Conservation (phyloP, 1,284 basidiomycete genomes). For the Ceratobasidium sp. region DNA sequence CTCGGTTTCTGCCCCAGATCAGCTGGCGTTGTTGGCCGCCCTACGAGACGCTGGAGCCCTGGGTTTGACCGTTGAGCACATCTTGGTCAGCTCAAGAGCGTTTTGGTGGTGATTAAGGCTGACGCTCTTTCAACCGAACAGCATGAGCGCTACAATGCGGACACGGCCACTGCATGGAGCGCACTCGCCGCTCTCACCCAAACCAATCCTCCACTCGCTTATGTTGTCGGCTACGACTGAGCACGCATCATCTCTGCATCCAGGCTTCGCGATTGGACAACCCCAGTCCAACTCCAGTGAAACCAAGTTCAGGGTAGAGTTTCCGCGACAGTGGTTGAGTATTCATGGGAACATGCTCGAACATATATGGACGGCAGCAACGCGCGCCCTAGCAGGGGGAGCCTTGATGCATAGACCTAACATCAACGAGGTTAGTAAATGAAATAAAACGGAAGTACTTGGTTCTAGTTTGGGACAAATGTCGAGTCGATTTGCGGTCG, state of each 20-base stretch:
- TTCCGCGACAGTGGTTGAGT: slow-evolving; percentile 82
- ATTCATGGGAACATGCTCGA: slow-evolving; percentile 69
- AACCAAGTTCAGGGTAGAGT: slow-evolving; percentile 59
- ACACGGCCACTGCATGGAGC: background rate
- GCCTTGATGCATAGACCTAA: slow-evolving; percentile 76
- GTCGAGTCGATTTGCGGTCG: background rate
- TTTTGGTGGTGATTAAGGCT: slow-evolving; percentile 51
- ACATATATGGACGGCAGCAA: slow-evolving; percentile 74
- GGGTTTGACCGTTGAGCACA: background rate
- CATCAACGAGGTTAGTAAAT: slow-evolving; percentile 69
- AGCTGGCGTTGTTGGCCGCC: background rate
- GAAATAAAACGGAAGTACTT: background rate
- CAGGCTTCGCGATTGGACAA: slow-evolving; percentile 68
- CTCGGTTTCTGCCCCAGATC: background rate
- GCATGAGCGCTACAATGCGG: background rate
- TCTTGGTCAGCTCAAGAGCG: slow-evolving; percentile 56
- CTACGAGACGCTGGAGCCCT: background rate
- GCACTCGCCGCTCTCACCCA: background rate
- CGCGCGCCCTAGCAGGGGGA: slow-evolving; percentile 73
- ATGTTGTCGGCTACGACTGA: slow-evolving; percentile 71
- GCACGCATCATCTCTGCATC: slow-evolving; percentile 63
- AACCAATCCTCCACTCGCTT: slow-evolving; percentile 62
- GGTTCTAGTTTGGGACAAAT: slow-evolving; percentile 8
- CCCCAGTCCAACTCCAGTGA: slow-evolving; percentile 52
- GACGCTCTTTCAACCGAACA: background rate